A percentile compares a stretch with the other conserved stretches of the same genome.
phyloP scores from a whole-genome alignment of 306 rosid genomes.

The Pyrus bretschneideri region DNA sequence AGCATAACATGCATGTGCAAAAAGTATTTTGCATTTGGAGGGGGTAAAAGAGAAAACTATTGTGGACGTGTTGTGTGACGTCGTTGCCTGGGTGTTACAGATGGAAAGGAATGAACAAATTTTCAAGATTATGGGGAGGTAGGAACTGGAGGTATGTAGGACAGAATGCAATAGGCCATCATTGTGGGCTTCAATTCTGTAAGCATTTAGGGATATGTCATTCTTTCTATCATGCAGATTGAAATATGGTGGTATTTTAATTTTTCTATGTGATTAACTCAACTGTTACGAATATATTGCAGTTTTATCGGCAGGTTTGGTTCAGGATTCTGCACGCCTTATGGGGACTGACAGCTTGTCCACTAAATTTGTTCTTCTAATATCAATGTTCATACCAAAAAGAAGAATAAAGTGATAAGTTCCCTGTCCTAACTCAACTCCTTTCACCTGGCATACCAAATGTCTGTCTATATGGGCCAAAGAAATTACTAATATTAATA shows the following conservation, averaged over 20 bases:
- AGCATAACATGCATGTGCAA: background rate
- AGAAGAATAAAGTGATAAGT: background rate
- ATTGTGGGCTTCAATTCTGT: background rate
- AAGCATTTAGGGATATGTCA: background rate
- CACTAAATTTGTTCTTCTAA: background rate
- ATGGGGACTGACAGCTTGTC: background rate
- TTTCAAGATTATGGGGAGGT: background rate
- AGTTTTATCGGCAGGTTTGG: background rate
- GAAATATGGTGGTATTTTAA: background rate
- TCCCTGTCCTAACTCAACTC: background rate
- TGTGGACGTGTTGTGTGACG: background rate
- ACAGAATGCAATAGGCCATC: background rate
- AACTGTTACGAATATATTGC: background rate
- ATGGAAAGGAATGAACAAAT: background rate
- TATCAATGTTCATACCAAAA: background rate
- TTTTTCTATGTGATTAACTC: background rate
- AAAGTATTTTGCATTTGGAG: background rate
- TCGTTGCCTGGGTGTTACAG: too few species aligned
- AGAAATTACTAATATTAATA: background rate
- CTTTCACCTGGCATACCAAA: background rate
- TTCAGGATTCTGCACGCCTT: background rate
- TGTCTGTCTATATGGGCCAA: background rate
- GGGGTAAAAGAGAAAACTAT: too few species aligned
- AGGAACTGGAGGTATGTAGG: background rate
- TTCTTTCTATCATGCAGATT: background rate